phyloP scores from a whole-genome alignment of 225 moss, liverwort and hornwort genomes.

The Physcomitrellopsis africana region DNA sequence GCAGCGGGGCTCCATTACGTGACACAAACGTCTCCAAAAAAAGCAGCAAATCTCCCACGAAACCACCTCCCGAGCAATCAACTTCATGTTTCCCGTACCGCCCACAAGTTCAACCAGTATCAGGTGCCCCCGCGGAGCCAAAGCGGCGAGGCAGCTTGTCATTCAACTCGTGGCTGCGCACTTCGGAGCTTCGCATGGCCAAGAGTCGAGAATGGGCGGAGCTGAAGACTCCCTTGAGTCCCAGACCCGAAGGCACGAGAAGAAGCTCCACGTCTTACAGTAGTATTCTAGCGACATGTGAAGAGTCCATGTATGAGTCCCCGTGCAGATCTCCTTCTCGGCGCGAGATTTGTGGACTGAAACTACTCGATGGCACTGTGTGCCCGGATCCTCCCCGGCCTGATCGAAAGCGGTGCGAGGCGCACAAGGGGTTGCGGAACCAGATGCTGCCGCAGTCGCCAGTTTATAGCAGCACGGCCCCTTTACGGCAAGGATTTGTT shows the following conservation, averaged over 20 bases:
- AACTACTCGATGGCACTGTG: constrained; percentile 33
- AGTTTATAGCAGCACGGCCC: neutral
- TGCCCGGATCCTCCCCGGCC: constrained; percentile 29
- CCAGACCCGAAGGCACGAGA: neutral
- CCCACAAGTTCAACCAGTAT: neutral
- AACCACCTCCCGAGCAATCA: neutral
- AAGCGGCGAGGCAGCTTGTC: constrained; percentile 39
- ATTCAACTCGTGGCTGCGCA: constrained; percentile 44
- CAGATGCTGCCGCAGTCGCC: constrained; percentile 5
- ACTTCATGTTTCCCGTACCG: constrained; percentile 24
- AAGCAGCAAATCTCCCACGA: neutral
- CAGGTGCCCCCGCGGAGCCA: neutral
- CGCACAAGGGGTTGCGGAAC: constrained; percentile 36
- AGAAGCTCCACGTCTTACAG: constrained; percentile 13
- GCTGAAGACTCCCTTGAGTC: neutral
- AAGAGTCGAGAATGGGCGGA: constrained; percentile 39
- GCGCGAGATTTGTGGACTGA: constrained; percentile 32
- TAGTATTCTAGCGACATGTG: constrained; percentile 25
- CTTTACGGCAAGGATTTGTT: constrained; percentile 1
- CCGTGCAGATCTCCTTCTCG: constrained; percentile 17
- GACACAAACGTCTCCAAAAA: neutral
- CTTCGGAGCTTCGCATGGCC: constrained; percentile 31
- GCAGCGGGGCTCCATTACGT: neutral
- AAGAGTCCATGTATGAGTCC: constrained; percentile 21
- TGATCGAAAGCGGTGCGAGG: constrained; percentile 35